phyloP scores from a whole-genome alignment of 2,329 filamentous ascomycete genomes.

The Aureobasidium sp. region DNA sequence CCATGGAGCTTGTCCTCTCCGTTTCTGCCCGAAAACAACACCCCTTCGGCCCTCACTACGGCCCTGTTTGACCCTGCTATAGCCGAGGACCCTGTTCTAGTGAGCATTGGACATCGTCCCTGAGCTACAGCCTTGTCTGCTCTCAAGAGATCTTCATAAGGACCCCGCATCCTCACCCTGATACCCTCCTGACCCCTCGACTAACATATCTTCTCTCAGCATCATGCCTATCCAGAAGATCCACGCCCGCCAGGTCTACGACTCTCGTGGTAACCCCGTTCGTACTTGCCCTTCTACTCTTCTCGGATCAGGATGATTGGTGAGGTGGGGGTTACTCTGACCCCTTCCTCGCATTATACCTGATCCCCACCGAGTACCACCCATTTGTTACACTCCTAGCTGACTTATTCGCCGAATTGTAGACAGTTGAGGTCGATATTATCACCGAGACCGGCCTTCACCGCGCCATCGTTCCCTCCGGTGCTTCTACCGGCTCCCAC shows the following conservation, averaged over 20 bases:
- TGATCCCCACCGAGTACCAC: slow-evolving; percentile 50
- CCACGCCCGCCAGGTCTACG: slow-evolving; percentile 74
- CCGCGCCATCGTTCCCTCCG: slow-evolving; percentile 94
- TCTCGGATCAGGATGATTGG: too few species aligned
- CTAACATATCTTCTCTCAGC: slow-evolving; percentile 3
- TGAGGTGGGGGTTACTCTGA: too few species aligned
- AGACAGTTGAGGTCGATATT: too few species aligned
- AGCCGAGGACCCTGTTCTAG: slow-evolving; percentile 9
- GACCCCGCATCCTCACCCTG: background rate
- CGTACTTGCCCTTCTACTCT: too few species aligned
- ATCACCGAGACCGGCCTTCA: slow-evolving; percentile 75
- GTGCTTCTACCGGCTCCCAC: slow-evolving; percentile 73
- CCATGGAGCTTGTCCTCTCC: background rate
- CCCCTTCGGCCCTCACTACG: background rate
- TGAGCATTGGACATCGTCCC: background rate
- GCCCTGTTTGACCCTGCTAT: slow-evolving; percentile 8
- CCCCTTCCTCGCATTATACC: too few species aligned
- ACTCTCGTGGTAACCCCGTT: slow-evolving; percentile 87
- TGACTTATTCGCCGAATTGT: too few species aligned
- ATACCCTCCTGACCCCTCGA: background rate
- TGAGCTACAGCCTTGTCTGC: background rate
- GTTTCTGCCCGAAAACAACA: slow-evolving; percentile 11
- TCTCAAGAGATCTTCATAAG: background rate
- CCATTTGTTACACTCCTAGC: slow-evolving; percentile 31
- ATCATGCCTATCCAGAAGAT: slow-evolving; percentile 62